These are phyloP conservation scores for Ogataea angusta DNA, from an alignment of 805 yeast genomes.

Conservation along the genomic window DNA sequence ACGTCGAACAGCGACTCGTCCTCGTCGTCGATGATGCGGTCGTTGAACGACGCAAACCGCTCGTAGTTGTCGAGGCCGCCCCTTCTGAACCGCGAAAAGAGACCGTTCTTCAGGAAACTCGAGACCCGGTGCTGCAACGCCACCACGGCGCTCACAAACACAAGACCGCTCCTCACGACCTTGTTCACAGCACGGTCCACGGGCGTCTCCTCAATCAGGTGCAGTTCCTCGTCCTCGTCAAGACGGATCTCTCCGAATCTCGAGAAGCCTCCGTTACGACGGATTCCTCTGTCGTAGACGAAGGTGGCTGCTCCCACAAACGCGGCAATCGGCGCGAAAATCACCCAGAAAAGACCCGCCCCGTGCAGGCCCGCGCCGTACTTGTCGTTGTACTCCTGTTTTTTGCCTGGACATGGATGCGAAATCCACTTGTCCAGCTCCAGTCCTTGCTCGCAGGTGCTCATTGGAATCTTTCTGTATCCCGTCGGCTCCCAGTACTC, in stretches of 20 bases:
- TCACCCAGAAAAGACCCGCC: constrained; percentile 46
- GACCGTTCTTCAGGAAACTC: constrained; percentile 24
- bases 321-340: constrained; percentile 55
- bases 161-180: constrained; percentile 57
- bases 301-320: constrained; percentile 57
- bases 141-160: constrained; percentile 22
- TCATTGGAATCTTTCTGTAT: constrained; percentile 78
- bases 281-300: constrained; percentile 76
- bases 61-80: constrained; percentile 15
- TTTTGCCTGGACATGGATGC: constrained; percentile 86
- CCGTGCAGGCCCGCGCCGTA: constrained; percentile 55
- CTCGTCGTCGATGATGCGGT: constrained; percentile 31
- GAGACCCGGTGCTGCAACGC: constrained; percentile 14
- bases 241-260: constrained; percentile 84
- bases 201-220: constrained; percentile 55
- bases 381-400: constrained; percentile 50
- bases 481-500: constrained; percentile 91
- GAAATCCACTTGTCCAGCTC: constrained; percentile 62
- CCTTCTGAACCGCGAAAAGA: constrained; percentile 23
- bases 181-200: constrained; percentile 58
- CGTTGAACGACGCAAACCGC: constrained; percentile 28
- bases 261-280: constrained; percentile 71
- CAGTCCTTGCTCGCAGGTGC: constrained; percentile 83
- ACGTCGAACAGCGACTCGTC: constrained; percentile 34
- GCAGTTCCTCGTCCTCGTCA: constrained; percentile 62